phyloP scores from a whole-genome alignment of 2,329 filamentous ascomycete genomes.

The Coleophoma cylindrospora region DNA sequence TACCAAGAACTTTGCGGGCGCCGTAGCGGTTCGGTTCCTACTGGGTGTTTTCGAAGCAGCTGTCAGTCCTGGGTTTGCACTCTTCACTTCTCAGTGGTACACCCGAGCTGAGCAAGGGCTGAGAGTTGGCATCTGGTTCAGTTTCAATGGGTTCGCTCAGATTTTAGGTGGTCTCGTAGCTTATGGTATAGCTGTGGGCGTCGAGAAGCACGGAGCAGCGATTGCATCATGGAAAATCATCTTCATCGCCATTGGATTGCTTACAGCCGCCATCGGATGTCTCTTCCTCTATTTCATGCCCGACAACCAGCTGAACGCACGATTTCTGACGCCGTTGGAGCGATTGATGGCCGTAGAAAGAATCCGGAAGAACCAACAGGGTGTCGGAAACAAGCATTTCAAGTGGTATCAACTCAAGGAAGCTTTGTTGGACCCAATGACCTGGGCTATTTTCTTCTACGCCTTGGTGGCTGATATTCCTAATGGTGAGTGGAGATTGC shows the following conservation, averaged over 20 bases:
- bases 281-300: constrained; percentile 38
- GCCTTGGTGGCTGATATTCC: constrained; percentile 43
- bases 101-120: constrained; percentile 63
- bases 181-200: constrained; percentile 57
- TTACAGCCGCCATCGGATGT: constrained; percentile 34
- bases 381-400: constrained; percentile 49
- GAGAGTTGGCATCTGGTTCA: constrained; percentile 63
- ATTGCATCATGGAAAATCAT: constrained; percentile 60
- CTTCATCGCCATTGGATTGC: constrained; percentile 40
- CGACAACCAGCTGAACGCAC: constrained; percentile 37
- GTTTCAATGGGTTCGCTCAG: constrained; percentile 59
- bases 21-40: constrained; percentile 62
- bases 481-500: constrained; percentile 30
- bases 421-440: constrained; percentile 28
- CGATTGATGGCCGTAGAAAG: constrained; percentile 37
- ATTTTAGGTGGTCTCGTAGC: constrained; percentile 59
- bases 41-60: constrained; percentile 65
- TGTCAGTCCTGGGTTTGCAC: constrained; percentile 63
- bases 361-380: constrained; percentile 52
- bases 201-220: constrained; percentile 41
- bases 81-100: constrained; percentile 69
- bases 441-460: constrained; percentile 36
- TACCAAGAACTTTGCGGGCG: constrained; percentile 53
- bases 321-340: constrained; percentile 37
- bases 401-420: constrained; percentile 47